Evolutionary conservation across 352 stramenopile species (phyloP), one percentile per base, ranked within the genome.

Genomic region (Pythium brachiatum): DNA sequence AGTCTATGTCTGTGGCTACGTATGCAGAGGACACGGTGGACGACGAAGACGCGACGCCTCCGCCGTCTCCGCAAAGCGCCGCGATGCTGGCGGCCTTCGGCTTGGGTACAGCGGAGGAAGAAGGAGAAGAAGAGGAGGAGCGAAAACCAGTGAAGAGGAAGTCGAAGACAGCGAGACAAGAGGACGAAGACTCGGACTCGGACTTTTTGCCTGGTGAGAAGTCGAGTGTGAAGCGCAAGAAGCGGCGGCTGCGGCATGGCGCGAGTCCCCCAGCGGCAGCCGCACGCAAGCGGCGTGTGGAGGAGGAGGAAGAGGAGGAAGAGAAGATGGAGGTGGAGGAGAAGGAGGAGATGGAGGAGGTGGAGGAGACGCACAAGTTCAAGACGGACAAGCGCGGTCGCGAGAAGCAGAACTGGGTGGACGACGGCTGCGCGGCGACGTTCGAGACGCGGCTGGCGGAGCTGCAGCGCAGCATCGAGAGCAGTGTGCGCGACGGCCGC

Each of bases 351-450:
- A 58, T 58, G 32, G 47, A 34, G 15, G 26, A 48, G 25, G 57
- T 31, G 18, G 31, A 34, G 25, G 23, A 39, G 44, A 50, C 34
- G 21, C 27, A 27, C n/a, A 34, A 34, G 32, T 61, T 65, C 50
- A 68, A 48, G 43, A 51, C 46, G 27, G 31, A 61, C 41, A 57
- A 41, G 13, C 66, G 61, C 56, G 52, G 21, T 3, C 60, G 58
- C 21, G 52, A 20, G 15, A 36, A 66, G 57, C 66, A 69, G 53
- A 73, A 63, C 41, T 73, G 66, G 66, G 57, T 66, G 15, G 66
- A 73, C 53, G 66, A 73, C 38, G 66, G 66, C 41, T 73, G 66
- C 34, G 56, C 46, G 18, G 61, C 61, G 46, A 62, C 61, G 32
- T 73, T 59, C 47, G 55, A 53, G 27, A 43, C 39, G 54, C 61